These are phyloP conservation scores for Alternaria rosae DNA, from an alignment of 2,329 filamentous ascomycete genomes.

Conservation along the genomic window DNA sequence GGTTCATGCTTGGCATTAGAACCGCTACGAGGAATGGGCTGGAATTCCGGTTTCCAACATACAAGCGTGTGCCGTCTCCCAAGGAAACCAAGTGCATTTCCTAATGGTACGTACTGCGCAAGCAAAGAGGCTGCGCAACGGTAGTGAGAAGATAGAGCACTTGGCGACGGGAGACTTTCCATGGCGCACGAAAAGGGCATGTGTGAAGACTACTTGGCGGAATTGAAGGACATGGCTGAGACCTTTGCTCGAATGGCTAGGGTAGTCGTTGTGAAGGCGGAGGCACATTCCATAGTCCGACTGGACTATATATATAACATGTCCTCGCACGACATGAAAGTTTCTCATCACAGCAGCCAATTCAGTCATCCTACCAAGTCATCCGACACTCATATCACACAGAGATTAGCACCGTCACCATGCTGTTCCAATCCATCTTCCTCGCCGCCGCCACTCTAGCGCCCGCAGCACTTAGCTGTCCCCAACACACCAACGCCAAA, in stretches of 20 bases:
- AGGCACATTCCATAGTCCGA: not conserved
- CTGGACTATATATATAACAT: not conserved
- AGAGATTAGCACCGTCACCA: not conserved
- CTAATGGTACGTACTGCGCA: not conserved
- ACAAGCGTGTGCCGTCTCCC: not conserved
- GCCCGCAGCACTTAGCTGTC: constrained; percentile 15
- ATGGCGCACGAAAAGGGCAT: not conserved
- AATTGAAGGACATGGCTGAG: not conserved
- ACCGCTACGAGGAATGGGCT: not conserved
- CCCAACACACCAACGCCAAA: constrained; percentile 25
- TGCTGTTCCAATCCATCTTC: constrained; percentile 21
- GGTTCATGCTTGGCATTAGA: not conserved
- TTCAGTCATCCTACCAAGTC: not conserved
- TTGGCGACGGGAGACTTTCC: not conserved
- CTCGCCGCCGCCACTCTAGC: constrained; percentile 11
- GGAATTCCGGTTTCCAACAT: not conserved
- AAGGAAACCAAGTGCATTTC: constrained; percentile 1
- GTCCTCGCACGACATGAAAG: not conserved
- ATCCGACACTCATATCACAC: not conserved
- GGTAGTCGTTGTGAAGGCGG: not conserved
- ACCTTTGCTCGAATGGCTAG: not conserved
- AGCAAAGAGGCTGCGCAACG: not conserved
- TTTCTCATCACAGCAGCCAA: not conserved
- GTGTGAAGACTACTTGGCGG: not conserved
- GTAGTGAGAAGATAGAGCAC: not conserved